Base-by-base conservation (phyloP, 2,329 filamentous ascomycete genomes). In the Colletotrichum sp. region DNA sequence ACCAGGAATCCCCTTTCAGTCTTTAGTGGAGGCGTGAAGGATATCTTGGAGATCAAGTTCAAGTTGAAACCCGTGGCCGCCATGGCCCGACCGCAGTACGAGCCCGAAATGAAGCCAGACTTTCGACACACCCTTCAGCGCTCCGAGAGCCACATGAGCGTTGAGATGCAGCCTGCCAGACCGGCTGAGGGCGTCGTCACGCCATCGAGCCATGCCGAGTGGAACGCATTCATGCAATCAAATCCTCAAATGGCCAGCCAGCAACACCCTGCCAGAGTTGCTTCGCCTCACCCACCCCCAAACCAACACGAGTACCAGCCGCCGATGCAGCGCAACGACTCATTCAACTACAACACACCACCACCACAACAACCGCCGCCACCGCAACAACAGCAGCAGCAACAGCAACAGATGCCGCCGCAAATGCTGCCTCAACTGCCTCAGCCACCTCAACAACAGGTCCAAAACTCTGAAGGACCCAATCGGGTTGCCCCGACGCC, bases 21-120 rank as follows among this genome's bases (percentile, higher is more conserved):
- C 28, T 98, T 98, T 82, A 93, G 92, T 52, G 95, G 94, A 80
- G 95, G 95, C 36, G 90, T 93, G 75, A 94, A 93, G 79, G 96
- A 98, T 84, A 98, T 95, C 1, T 86, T 99, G 74, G 97, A 99
- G 85, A 96, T 99, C 78, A 98, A 94, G 83, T 89, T 99, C 76
- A 96, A 95, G 81, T 89, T 99, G 72, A 94, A 75, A 64, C 70
- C 96, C 3, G 93, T 94, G 18, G 93, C 98, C 43, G 90, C 93
- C 21, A 94, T 90, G 68, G 89, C 87, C 59, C 82, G 83, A 26
- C 73, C 73, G 13, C 56, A 34, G 7, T 75, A 73, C 43, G 84
- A 63, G 61, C n/a, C 32, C 10, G 61, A 63, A 38, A 21, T 26
- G 32, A 73, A 64, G 52, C 36, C 74, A 10, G 65, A 76, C 32